Conservation (phyloP, 768 basidiomycete species). For the Mycena leptocephala region DNA sequence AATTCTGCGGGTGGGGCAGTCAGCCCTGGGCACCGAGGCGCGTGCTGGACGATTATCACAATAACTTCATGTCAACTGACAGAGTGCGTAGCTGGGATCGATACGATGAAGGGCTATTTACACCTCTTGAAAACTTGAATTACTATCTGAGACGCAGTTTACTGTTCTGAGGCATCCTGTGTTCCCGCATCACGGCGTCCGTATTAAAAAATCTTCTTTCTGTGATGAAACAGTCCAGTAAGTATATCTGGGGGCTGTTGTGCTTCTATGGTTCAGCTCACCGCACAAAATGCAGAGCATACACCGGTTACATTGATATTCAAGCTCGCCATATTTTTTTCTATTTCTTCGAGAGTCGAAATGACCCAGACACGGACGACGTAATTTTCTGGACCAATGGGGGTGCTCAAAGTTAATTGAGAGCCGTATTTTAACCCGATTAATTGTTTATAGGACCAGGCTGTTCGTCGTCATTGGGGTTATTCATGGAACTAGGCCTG, state of each 20-base stretch:
- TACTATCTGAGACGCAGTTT: slow-evolving; percentile 49
- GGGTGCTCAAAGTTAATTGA: slow-evolving; percentile 45
- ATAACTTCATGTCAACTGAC: too few species aligned
- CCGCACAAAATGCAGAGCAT: slow-evolving; percentile 55
- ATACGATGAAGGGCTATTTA: slow-evolving; percentile 32
- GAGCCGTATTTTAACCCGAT: not conserved
- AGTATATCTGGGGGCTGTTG: not conserved
- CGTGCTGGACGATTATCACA: not conserved
- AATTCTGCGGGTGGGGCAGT: too few species aligned
- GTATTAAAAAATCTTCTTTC: slow-evolving; percentile 56
- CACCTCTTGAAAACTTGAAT: slow-evolving; percentile 18
- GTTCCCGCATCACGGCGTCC: slow-evolving; percentile 60
- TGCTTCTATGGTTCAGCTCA: not conserved
- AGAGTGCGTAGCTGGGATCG: not conserved
- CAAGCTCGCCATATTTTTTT: slow-evolving; percentile 78
- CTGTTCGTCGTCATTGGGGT: slow-evolving; percentile 65
- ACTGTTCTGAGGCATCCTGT: slow-evolving; percentile 59
- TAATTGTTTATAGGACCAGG: slow-evolving; percentile 52
- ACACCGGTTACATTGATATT: slow-evolving; percentile 80
- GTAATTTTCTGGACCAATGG: slow-evolving; percentile 73
- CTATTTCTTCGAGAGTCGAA: slow-evolving; percentile 85
- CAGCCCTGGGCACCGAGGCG: too few species aligned
- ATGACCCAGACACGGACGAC: slow-evolving; percentile 71
- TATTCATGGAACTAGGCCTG: slow-evolving; percentile 81
- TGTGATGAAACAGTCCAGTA: slow-evolving; percentile 59